phyloP scores from a whole-genome alignment of 164 flowering plant species.

The Vitis rupestris region DNA sequence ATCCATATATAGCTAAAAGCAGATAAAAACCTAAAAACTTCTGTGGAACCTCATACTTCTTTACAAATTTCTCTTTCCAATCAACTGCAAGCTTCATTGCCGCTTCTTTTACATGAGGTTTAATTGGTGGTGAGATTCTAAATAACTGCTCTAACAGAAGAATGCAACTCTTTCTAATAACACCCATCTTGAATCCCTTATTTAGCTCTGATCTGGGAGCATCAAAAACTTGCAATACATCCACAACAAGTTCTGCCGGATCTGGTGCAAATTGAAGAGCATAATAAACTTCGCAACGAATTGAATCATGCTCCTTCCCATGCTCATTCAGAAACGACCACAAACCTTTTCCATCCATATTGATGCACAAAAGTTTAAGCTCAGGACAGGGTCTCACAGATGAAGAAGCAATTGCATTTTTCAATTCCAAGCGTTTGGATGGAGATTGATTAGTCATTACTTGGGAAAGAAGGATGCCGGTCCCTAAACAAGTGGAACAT shows the following conservation, averaged over 20 bases:
- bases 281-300: constrained; percentile 6
- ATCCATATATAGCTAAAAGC: constrained; percentile 19
- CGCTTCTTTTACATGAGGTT: constrained; percentile 15
- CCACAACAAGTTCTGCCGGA: constrained; percentile 38
- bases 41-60: background rate
- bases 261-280: constrained; percentile 25
- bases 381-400: constrained; percentile 3
- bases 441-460: background rate
- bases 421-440: background rate
- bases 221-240: constrained; percentile 31
- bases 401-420: background rate
- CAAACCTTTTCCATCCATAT: constrained; percentile 31
- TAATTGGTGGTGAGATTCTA: constrained; percentile 19
- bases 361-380: constrained; percentile 2
- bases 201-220: constrained; percentile 16
- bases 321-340: constrained; percentile 25
- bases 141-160: constrained; percentile 32
- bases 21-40: constrained; percentile 19
- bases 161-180: constrained; percentile 25
- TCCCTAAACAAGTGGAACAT: background rate
- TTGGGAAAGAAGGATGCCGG: background rate
- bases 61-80: constrained; percentile 7
- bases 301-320: constrained; percentile 7
- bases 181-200: constrained; percentile 1
- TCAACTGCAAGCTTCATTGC: constrained; percentile 30